Evolutionary conservation across 768 basidiomycete genomes (phyloP).

Genomic region (Trichaptum fuscoviolaceum): DNA sequence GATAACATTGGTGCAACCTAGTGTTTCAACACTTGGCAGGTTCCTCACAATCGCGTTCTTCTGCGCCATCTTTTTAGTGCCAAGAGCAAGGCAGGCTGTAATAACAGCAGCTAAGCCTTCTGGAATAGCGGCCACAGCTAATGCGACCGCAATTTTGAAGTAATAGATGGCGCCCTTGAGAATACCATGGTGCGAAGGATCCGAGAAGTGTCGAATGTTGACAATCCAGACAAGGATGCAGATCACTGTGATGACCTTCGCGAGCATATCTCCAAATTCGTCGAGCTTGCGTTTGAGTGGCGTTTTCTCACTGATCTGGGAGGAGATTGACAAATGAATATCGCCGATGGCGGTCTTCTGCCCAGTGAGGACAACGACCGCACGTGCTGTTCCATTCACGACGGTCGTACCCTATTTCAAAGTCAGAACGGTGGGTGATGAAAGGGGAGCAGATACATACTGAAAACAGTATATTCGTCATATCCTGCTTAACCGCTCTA

Average conservation of each 20-base stretch:
- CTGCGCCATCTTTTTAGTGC: conserved; percentile 99
- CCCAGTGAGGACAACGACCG: conserved; percentile 86
- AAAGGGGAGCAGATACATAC: conserved; percentile 37
- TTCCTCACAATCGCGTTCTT: conserved; percentile 97
- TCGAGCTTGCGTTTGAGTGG: conserved; percentile 96
- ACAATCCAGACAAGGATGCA: conserved; percentile 98
- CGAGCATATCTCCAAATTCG: conserved; percentile 96
- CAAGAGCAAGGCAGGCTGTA: conserved; percentile 92
- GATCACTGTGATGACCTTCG: conserved; percentile 96
- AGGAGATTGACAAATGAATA: conserved; percentile 93
- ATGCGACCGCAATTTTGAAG: conserved; percentile 97
- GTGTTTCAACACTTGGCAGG: conserved; percentile 93
- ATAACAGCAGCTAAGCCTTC: conserved; percentile 98
- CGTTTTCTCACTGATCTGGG: conserved; percentile 93
- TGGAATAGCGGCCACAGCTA: conserved; percentile 98
- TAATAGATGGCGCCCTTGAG: conserved; percentile 97
- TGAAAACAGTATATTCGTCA: conserved; percentile 94
- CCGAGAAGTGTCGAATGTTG: conserved; percentile 94
- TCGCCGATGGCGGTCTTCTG: conserved; percentile 88
- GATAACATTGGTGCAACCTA: conserved; percentile 97
- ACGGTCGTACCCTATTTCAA: conserved; percentile 80
- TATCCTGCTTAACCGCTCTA: conserved; percentile 94
- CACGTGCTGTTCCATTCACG: conserved; percentile 86
- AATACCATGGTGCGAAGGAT: conserved; percentile 86
- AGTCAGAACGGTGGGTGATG: conserved; percentile 2